Evolutionary conservation across 192 early-diverging fungal genomes (phyloP), one percentile per base, ranked within the genome.

Genomic region (Diversispora eburnea): DNA sequence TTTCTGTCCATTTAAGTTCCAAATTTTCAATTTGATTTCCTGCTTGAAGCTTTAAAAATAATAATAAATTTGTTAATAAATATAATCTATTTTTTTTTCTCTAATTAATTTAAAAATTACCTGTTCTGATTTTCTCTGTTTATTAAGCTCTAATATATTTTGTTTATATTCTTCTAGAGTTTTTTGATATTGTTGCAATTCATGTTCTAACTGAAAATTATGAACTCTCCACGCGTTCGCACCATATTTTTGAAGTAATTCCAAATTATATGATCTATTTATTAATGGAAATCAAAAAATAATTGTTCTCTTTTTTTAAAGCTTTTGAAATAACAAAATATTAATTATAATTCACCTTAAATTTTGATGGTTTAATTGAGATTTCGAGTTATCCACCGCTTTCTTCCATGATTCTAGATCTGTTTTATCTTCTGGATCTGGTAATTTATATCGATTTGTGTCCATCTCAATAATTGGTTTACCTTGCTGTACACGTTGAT

Each of bases 151-250:
- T 20, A 78, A 76, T 15, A 84, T 80, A 20, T 85, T 62, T n/a
- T 76, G 59, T 42, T 67, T 63, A 33, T 84, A 78, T 5, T 80
- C 71, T 7, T 87, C 84, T 5, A 85, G 77, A 3, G 68, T 67
- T 22, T 77, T 77, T 74, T 81, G 75, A 52, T 84, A 62, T 17
- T 78, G 72, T 8, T 72, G 72, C 3, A 87, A 63, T 47, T 80
- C 56, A 20, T 67, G 71, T 55, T 87, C 84, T 61, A 85, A 25
- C 42, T 87, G 86, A 57, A 80, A 87, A 61, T 87, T 87, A 33
- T 87, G 86, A 55, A 85, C 66, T 63, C 82, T 82, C 86, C 86
- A 87, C 0, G 86, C 81, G 79, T 87, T 87, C 43, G 77, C 75
- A 22, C 85, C 85, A 62, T 82, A 87, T 59, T 85, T 85, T 73